Conservation (phyloP, 106 monocot genomes). For the Phalaenopsis aphrodite region DNA sequence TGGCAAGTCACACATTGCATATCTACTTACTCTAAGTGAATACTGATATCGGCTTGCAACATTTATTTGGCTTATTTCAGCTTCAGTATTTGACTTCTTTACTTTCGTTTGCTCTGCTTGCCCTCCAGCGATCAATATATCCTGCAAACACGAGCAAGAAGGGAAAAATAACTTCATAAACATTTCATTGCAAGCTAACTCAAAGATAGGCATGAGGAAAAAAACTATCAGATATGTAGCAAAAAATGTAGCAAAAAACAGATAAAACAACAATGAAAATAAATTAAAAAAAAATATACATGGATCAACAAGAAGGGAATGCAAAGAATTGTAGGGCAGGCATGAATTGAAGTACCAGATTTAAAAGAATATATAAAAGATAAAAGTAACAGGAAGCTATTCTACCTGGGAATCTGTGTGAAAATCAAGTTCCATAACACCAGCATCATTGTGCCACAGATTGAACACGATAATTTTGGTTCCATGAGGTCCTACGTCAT, state of each 20-base stretch:
- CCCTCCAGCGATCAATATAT: slow-evolving; percentile 60
- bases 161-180: not conserved
- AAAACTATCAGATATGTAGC: not conserved
- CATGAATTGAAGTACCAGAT: not conserved
- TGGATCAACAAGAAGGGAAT: not conserved
- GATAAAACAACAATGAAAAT: not conserved
- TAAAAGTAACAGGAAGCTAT: not conserved
- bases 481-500: slow-evolving; percentile 81
- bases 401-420: slow-evolving; percentile 59
- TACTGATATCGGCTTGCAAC: slow-evolving; percentile 43
- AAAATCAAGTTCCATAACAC: slow-evolving; percentile 86
- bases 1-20: not conserved
- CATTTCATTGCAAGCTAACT: not conserved
- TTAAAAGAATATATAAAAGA: not conserved
- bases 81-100: slow-evolving; percentile 7
- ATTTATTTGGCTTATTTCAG: slow-evolving; percentile 28
- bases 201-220: not conserved
- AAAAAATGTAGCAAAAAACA: not conserved
- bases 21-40: slow-evolving; percentile 70
- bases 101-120: slow-evolving; percentile 30
- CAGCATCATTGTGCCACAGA: slow-evolving; percentile 82
- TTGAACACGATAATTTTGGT: slow-evolving; percentile 82
- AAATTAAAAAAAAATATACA: not conserved
- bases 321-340: not conserved
- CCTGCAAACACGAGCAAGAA: slow-evolving; percentile 27